Conservation (phyloP, 2,329 filamentous ascomycete species). For the Drechslerella dactyloides region DNA sequence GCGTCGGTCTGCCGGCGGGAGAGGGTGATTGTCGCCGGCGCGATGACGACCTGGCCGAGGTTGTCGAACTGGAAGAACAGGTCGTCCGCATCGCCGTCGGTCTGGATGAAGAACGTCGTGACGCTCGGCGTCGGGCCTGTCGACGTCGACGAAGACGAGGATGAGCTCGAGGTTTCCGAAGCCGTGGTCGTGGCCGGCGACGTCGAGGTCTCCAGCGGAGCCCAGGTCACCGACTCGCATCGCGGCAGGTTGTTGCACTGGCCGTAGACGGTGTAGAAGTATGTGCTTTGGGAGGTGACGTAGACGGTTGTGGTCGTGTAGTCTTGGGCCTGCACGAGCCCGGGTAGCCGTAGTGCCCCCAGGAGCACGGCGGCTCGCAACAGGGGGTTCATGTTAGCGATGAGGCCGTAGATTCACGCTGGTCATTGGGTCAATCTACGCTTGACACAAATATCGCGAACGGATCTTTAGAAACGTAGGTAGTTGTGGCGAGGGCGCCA, state of each 20-base stretch:
- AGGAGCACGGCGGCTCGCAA: neutral
- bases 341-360: neutral
- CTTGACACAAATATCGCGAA: no score
- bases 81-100: neutral
- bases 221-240: neutral
- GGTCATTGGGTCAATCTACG: no score
- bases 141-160: neutral
- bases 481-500: no score
- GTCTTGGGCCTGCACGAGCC: neutral
- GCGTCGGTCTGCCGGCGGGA: no score
- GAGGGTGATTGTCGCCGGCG: neutral
- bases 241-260: neutral
- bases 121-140: neutral
- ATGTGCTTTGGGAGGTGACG: neutral
- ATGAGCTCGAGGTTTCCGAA: neutral
- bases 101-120: neutral
- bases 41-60: neutral
- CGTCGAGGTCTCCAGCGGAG: neutral
- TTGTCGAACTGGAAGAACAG: slow-evolving; percentile 1
- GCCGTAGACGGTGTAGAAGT: neutral
- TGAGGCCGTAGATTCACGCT: no score
- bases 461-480: no score
- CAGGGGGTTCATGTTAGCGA: neutral
- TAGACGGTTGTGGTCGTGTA: neutral
- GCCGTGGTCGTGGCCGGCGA: neutral